Conservation (phyloP, 306 rosid genomes). For the Dryas drummondii region DNA sequence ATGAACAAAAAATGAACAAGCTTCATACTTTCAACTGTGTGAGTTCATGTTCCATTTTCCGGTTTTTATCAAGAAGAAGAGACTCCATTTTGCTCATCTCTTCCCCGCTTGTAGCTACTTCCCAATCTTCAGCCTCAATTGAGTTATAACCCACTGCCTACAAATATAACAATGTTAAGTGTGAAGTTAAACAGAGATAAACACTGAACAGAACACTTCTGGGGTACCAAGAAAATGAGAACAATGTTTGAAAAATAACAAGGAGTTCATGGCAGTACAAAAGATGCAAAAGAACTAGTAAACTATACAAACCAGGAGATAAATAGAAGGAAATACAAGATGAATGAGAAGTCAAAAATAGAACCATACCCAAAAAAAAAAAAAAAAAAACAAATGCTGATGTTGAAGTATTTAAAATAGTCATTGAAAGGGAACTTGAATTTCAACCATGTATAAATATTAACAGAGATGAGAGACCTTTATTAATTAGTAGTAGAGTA, state of each 20-base stretch:
- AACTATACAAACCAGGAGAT: neutral
- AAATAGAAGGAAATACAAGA: neutral
- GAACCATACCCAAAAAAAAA: neutral
- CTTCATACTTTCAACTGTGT: slow-evolving; percentile 81
- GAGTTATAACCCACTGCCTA: slow-evolving; percentile 98
- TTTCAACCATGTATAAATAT: neutral
- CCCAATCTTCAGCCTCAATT: slow-evolving; percentile 99
- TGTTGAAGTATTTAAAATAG: neutral
- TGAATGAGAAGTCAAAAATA: neutral
- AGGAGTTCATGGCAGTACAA: neutral
- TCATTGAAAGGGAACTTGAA: neutral
- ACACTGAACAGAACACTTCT: neutral
- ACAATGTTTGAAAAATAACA: neutral
- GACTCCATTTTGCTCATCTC: slow-evolving; percentile 99
- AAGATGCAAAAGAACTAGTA: neutral
- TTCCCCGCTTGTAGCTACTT: slow-evolving; percentile 91
- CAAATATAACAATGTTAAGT: slow-evolving; percentile 26
- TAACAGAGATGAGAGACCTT: neutral
- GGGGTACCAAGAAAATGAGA: slow-evolving; percentile 11
- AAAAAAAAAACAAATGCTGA: neutral
- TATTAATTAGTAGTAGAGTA: neutral
- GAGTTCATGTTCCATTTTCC: slow-evolving; percentile 93
- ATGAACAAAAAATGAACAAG: neutral
- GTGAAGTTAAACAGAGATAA: slow-evolving; percentile 25
- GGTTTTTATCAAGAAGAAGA: slow-evolving; percentile 98